A percentile compares a stretch with the other conserved stretches of the same genome.
Conservation (phyloP, 768 basidiomycete species). For the Mycena kentingensis region DNA sequence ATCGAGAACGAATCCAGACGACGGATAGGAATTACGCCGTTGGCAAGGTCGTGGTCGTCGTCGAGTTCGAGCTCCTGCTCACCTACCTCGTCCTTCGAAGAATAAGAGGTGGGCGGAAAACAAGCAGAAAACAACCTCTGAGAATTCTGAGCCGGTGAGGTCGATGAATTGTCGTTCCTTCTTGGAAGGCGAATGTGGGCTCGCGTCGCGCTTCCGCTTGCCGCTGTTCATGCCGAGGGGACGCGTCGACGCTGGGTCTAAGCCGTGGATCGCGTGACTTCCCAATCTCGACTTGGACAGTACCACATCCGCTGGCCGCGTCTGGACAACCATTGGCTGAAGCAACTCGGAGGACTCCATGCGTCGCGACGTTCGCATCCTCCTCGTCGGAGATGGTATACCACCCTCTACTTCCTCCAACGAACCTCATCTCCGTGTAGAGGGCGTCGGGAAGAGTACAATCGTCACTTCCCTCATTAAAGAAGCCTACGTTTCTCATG, state of each 20-base stretch:
- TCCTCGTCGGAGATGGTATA: slow-evolving; percentile 92
- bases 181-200: neutral
- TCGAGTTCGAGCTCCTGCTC: slow-evolving; percentile 11
- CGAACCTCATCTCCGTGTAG: slow-evolving; percentile 43
- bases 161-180: neutral
- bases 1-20: slow-evolving; percentile 1
- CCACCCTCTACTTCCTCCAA: slow-evolving; percentile 6
- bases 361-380: slow-evolving; percentile 92
- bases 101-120: no score
- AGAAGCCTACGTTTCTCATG: slow-evolving; percentile 89
- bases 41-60: neutral
- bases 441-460: slow-evolving; percentile 97
- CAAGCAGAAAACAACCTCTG: neutral
- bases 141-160: neutral
- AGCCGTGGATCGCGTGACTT: neutral
- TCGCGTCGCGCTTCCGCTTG: neutral
- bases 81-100: no score
- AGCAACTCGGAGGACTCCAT: slow-evolving; percentile 43
- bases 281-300: neutral
- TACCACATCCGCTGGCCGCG: neutral
- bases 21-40: slow-evolving; percentile 1
- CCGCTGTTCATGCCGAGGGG: neutral
- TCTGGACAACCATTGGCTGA: slow-evolving; percentile 1
- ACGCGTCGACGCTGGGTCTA: neutral
- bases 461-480: slow-evolving; percentile 97